Base-by-base conservation (phyloP, 129 eudicot genomes). In the Chrysanthemum lavandulifolium region DNA sequence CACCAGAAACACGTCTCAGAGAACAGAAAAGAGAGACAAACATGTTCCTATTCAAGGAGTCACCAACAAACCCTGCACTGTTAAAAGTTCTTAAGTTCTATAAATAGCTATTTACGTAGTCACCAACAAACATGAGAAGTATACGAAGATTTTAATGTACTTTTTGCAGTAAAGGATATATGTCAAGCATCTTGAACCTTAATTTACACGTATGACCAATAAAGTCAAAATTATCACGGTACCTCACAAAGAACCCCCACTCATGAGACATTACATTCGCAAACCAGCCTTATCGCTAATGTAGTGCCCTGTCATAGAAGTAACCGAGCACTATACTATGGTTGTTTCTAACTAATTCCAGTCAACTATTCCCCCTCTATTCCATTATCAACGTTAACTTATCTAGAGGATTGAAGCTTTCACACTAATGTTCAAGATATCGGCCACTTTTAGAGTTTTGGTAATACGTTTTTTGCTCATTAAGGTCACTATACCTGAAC, bases 11-110 rank as follows among this genome's bases (percentile, higher is more conserved):
- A 68, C 68, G 79, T 82, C 82, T 86, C 65, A 94, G 82, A 48
- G 97, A 83, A 81, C 99, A 94, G 75, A 83, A 88, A 50, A 94
- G 91, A 36, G 99, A 94, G 62, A 94, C 99, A 80, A 90, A 94
- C 99, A 94, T 94, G 78, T 94, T 94, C 71, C 99, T 86, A 48
- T 90, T 94, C 77, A 94, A 81, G 45, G 99, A 94, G 87, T 94
- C 99, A 73, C 99, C 99, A 50, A 94, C 85, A 78, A 94, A 94
- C 65, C 99, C 99, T 94, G 99, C 87, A 86, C 89, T 81, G 86
- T 68, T 55, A 61, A 81, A 73, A 33, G 76, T 71, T 65, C 73
- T 75, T 81, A 75, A 90, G 85, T 68, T 80, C 85, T 78, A 78
- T 63, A 72, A 67, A 53, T 51, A 5, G 70, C 66, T 63, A 66